A percentile compares a stretch with the other conserved stretches of the same genome.
phyloP scores from a whole-genome alignment of 1,139 yeast species.

The Geotrichum bryndzae region DNA sequence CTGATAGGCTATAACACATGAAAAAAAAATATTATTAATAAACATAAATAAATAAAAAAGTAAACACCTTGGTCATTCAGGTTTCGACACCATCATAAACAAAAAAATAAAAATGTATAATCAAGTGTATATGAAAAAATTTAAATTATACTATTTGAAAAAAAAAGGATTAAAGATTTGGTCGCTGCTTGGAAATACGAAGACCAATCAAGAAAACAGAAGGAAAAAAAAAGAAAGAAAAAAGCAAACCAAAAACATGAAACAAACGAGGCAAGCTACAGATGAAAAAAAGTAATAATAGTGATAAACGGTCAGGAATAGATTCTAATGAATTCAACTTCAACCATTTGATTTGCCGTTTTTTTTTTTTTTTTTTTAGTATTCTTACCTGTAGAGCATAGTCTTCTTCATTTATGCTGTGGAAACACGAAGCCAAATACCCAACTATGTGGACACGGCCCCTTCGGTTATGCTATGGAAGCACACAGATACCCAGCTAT shows the following conservation, averaged over 20 bases:
- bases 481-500: background rate
- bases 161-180: no score
- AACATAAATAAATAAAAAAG: no score
- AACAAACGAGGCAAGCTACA: background rate
- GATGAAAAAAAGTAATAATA: background rate
- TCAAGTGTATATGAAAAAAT: no score
- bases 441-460: background rate
- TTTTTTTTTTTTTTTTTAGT: background rate
- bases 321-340: background rate
- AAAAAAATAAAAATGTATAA: no score
- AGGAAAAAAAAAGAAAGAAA: background rate
- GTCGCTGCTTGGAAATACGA: background rate
- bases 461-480: background rate
- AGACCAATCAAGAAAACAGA: background rate
- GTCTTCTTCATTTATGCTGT: background rate
- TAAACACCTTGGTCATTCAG: no score
- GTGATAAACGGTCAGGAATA: background rate
- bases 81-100: no score
- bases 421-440: background rate
- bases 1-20: no score
- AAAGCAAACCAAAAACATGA: background rate
- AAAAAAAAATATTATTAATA: no score
- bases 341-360: background rate
- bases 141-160: no score
- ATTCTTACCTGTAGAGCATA: background rate